Conservation (phyloP, 768 basidiomycete genomes). For the Cantharellus cinnabarinus region DNA sequence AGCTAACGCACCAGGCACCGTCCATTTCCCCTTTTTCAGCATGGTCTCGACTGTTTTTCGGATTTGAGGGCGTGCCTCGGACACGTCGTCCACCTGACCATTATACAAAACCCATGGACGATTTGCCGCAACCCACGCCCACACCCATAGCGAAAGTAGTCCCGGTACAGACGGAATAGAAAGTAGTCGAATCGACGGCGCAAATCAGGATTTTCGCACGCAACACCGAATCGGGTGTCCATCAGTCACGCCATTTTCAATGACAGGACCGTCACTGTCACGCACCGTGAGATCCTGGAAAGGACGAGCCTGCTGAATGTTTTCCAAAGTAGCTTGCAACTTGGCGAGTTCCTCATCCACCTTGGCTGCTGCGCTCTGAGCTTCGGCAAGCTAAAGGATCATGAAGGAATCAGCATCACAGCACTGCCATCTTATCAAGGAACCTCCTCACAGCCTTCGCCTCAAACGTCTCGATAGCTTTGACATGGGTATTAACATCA, state of each 20-base stretch:
- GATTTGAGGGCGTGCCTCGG: conserved; percentile 82
- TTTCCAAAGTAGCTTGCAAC: conserved; percentile 79
- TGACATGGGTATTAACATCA: conserved; percentile 73
- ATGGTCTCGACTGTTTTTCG: conserved; percentile 79
- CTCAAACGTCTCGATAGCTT: conserved; percentile 94
- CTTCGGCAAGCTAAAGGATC: conserved; percentile 42
- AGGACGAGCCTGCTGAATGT: conserved; percentile 93
- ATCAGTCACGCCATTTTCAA: too few relatives aligned
- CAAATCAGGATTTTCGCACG: too few relatives aligned
- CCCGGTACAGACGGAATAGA: too few relatives aligned
- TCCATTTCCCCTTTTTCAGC: conserved; percentile 97
- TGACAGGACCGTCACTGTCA: conserved; percentile 6
- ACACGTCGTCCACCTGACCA: conserved; percentile 65
- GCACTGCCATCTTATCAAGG: not conserved
- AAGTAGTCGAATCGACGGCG: too few relatives aligned
- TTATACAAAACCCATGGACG: not conserved
- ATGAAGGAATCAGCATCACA: not conserved
- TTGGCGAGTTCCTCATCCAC: conserved; percentile 81
- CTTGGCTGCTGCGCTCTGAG: conserved; percentile 73
- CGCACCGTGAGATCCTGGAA: conserved; percentile 91
- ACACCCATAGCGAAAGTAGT: too few relatives aligned
- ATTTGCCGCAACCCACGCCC: not conserved
- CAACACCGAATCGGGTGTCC: too few relatives aligned
- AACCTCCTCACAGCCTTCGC: conserved; percentile 57
- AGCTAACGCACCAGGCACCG: conserved; percentile 56